Evolutionary conservation across 2,329 filamentous ascomycete genomes (phyloP), one percentile per base, ranked within the genome.

Genomic region (Orbilia oligospora): DNA sequence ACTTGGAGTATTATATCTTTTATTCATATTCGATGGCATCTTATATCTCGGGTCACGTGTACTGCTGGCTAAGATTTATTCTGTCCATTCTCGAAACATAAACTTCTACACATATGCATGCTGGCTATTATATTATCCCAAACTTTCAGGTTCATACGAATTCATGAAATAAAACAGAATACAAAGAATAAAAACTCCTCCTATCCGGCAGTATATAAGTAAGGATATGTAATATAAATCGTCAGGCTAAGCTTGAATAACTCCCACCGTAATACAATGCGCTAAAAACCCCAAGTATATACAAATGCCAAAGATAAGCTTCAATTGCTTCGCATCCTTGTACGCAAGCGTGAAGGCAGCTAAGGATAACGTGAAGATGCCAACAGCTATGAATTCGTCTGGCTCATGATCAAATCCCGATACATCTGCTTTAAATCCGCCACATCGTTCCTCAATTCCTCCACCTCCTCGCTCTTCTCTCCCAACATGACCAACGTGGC

Each of bases 351-450:
- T 3, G 27, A 30, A 30, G 3, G 27, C 3, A 30, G 27, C 3
- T 30, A 30, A 30, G 3, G 27, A 30, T 30, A 6, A 30, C 27
- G 16, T 16, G 9, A 16, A n/a, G 38, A 41, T 3, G 38, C 12
- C 12, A 12, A 41, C 9, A 12, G 16, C 38, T 41, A 41, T 16
- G 84, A 92, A 85, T 90, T 91, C 83, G 94, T 90, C 73, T 93
- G 95, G 83, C 91, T 90, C 85, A 97, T 93, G 61, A 97, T 92
- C 84, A 99, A 85, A 83, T 98, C 95, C 81, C 93, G 90, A 86
- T 98, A 98, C 88, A 99, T 97, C 83, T 91, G 91, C 87, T 99
- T 99, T 84, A 99, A 88, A 86, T 99, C 96, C 81, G 90, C 87
- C 67, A 99, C 92, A 87, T 98, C 96, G 12, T 92, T 91, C 84